Conservation (phyloP, 2,329 filamentous ascomycete genomes). For the Claviceps sp. region DNA sequence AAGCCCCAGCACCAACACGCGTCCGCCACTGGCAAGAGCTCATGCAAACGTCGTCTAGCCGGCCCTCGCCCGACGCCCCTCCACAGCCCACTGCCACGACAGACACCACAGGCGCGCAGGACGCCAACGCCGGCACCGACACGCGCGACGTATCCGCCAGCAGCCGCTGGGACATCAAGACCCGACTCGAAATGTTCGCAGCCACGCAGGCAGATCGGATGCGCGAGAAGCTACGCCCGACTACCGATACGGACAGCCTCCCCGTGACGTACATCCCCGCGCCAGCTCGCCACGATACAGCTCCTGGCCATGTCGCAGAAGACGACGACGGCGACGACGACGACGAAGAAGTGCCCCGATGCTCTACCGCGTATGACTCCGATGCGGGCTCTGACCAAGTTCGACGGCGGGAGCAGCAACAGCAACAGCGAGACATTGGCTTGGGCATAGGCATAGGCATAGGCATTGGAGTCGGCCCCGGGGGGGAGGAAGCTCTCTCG, state of each 20-base stretch:
- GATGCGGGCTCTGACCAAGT: not conserved
- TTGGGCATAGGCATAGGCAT: not conserved
- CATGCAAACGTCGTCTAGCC: not conserved
- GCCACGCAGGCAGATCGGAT: slow-evolving; percentile 46
- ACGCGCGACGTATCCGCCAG: slow-evolving; percentile 10
- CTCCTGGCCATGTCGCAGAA: slow-evolving; percentile 41
- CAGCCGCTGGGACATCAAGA: slow-evolving; percentile 41
- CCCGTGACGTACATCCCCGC: slow-evolving; percentile 49
- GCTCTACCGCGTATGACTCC: slow-evolving; percentile 4
- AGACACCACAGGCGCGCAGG: not conserved
- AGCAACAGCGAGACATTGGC: slow-evolving; percentile 6
- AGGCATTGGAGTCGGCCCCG: not conserved
- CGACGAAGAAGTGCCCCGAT: slow-evolving; percentile 22
- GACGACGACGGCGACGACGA: slow-evolving; percentile 47
- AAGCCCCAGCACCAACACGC: slow-evolving; percentile 12
- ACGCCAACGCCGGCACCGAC: not conserved
- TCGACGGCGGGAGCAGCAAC: not conserved
- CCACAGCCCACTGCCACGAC: not conserved
- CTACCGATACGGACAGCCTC: slow-evolving; percentile 39
- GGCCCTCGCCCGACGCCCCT: not conserved
- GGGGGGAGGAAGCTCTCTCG: not conserved
- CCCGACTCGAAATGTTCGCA: slow-evolving; percentile 47
- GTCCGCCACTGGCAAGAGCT: slow-evolving; percentile 13
- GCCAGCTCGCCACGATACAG: slow-evolving; percentile 42
- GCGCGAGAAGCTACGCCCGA: slow-evolving; percentile 40